phyloP scores from a whole-genome alignment of 2,329 filamentous ascomycete species.

The Pseudogymnoascus sp. region DNA sequence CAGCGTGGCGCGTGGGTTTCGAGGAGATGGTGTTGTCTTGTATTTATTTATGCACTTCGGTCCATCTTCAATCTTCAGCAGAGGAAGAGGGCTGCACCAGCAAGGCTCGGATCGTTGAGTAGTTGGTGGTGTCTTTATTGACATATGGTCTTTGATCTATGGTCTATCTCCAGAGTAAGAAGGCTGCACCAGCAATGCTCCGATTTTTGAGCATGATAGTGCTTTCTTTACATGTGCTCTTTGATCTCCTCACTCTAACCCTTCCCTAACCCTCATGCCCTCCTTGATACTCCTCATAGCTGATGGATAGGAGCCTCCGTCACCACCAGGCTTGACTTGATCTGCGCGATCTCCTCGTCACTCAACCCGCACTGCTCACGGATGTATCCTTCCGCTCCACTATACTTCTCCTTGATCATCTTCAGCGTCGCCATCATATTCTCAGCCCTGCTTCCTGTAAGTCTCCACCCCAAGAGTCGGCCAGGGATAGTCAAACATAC shows the following conservation, averaged over 20 bases:
- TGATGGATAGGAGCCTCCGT: slow-evolving; percentile 18
- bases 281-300: neutral
- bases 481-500: slow-evolving; percentile 16
- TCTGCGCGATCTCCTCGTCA: slow-evolving; percentile 43
- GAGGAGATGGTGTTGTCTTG: no score
- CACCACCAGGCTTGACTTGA: slow-evolving; percentile 43
- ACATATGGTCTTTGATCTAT: neutral
- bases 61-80: no score
- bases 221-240: neutral
- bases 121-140: neutral
- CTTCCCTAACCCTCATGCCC: neutral
- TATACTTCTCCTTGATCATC: slow-evolving; percentile 52
- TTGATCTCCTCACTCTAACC: neutral
- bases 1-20: no score
- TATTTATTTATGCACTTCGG: no score
- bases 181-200: neutral
- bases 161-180: neutral
- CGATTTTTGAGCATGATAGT: neutral
- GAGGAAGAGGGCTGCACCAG: neutral
- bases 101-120: neutral
- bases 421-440: slow-evolving; percentile 44
- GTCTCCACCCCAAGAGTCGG: slow-evolving; percentile 19
- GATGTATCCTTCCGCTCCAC: slow-evolving; percentile 57
- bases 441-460: slow-evolving; percentile 30
- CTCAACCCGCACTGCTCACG: slow-evolving; percentile 48